These are phyloP conservation scores for Puccinia triticina DNA, from an alignment of 1,284 basidiomycete species.

Conservation along the genomic window DNA sequence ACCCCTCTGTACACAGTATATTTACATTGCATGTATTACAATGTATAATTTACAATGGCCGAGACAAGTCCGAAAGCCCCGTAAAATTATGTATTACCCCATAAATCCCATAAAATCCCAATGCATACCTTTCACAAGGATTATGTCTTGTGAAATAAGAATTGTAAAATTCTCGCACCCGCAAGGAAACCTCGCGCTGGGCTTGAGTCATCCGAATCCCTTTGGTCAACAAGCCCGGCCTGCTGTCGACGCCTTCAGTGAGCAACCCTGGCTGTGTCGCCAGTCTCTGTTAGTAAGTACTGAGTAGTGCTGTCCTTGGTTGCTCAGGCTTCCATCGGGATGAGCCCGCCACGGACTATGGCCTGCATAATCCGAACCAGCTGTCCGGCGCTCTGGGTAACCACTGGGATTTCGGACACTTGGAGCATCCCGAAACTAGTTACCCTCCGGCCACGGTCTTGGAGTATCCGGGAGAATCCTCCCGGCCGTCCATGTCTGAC, in stretches of 20 bases:
- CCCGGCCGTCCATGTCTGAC: neutral
- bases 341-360: neutral
- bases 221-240: neutral
- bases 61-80: too few species aligned
- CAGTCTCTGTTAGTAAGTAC: neutral
- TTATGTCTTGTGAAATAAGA: too few species aligned
- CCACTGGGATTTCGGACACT: neutral
- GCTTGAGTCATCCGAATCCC: neutral
- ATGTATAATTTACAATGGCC: too few species aligned
- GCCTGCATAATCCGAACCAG: neutral
- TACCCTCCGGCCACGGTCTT: neutral
- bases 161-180: too few species aligned
- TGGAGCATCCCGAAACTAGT: neutral
- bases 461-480: slow-evolving; percentile 9
- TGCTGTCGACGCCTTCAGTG: neutral
- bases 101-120: too few species aligned
- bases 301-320: too few species aligned
- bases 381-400: neutral
- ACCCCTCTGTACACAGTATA: too few species aligned
- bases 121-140: too few species aligned
- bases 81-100: too few species aligned
- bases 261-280: neutral
- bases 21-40: too few species aligned
- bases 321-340: neutral
- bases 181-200: too few species aligned